Percentiles rank a stretch among this genome's conserved stretches.
Conservation (phyloP, 371 early-diverging fungal species). For the Mortierella sp. region DNA sequence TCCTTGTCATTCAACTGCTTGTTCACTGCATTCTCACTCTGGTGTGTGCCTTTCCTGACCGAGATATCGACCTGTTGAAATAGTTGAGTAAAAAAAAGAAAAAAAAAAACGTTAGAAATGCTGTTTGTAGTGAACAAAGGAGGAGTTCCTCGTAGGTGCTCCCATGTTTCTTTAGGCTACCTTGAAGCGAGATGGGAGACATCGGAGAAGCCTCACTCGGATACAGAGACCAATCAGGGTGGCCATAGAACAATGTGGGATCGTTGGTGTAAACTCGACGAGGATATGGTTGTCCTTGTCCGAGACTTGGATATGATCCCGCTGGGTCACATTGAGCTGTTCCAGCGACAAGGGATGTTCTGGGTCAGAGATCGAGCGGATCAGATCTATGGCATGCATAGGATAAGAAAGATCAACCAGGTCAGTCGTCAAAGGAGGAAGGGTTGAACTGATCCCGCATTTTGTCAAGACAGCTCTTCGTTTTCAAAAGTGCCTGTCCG, state of each 20-base stretch:
- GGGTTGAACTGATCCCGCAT: too few relatives aligned
- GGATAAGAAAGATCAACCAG: not conserved
- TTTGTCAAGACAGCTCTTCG: too few relatives aligned
- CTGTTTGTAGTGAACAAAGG: too few relatives aligned
- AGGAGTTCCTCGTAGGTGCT: too few relatives aligned
- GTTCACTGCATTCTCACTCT: conserved; percentile 94
- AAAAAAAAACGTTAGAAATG: conserved; percentile 6
- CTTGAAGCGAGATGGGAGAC: conserved; percentile 91
- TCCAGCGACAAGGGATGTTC: conserved; percentile 98
- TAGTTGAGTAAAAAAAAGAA: not conserved
- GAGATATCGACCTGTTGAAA: conserved; percentile 88
- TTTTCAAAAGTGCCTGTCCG: not conserved
- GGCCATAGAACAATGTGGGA: conserved; percentile 99
- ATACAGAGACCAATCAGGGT: conserved; percentile 99
- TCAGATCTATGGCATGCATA: conserved; percentile 72
- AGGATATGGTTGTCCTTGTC: conserved; percentile 70
- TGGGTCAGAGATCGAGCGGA: conserved; percentile 98
- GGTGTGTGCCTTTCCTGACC: conserved; percentile 96
- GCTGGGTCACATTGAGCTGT: conserved; percentile 92
- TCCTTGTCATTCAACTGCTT: conserved; percentile 99
- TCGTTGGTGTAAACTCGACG: conserved; percentile 97
- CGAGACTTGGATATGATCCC: conserved; percentile 85
- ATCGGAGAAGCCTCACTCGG: conserved; percentile 88
- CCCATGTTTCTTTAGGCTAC: conserved; percentile 45
- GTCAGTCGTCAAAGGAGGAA: not conserved